Evolutionary conservation across 225 moss, liverwort and hornwort genomes (phyloP).

Genomic region (Sphagnum contortum): DNA sequence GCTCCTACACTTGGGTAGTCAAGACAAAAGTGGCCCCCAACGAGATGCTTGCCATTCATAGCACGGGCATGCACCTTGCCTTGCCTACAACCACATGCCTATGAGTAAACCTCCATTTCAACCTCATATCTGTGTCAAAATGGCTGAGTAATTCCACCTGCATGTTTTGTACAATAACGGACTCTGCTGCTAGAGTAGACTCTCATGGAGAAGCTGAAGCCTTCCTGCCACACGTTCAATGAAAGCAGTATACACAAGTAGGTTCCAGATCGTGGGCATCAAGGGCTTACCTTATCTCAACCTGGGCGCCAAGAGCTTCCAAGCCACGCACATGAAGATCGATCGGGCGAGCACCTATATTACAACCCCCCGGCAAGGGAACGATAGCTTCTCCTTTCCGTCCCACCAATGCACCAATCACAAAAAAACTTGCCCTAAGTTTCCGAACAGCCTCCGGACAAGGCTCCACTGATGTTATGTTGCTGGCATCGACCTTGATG

Average conservation of each 20-base stretch:
- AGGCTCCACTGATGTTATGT: conserved; percentile 69
- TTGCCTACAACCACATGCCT: conserved; percentile 49
- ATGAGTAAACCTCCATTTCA: conserved; percentile 15
- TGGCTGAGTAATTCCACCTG: too few relatives aligned
- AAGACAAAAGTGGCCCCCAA: conserved; percentile 75
- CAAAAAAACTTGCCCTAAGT: conserved; percentile 88
- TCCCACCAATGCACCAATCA: conserved; percentile 81
- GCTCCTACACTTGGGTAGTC: conserved; percentile 99
- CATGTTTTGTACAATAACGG: too few relatives aligned
- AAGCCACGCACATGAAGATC: conserved; percentile 95
- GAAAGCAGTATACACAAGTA: too few relatives aligned
- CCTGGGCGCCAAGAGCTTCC: conserved; percentile 74
- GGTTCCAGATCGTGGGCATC: not conserved
- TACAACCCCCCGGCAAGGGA: conserved; percentile 86
- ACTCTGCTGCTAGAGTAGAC: too few relatives aligned
- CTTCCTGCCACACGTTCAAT: too few relatives aligned
- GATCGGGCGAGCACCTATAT: conserved; percentile 92
- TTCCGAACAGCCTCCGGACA: conserved; percentile 69
- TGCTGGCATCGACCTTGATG: conserved; percentile 64
- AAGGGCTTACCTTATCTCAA: conserved; percentile 58
- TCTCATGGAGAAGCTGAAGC: too few relatives aligned
- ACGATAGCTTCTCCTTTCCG: conserved; percentile 87
- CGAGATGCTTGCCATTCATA: conserved; percentile 63
- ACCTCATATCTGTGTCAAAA: too few relatives aligned
- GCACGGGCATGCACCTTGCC: conserved; percentile 85